A percentile compares a stretch with the other conserved stretches of the same genome.
phyloP scores from a whole-genome alignment of 495 filamentous ascomycete species.

The Hypoxylon rickii region DNA sequence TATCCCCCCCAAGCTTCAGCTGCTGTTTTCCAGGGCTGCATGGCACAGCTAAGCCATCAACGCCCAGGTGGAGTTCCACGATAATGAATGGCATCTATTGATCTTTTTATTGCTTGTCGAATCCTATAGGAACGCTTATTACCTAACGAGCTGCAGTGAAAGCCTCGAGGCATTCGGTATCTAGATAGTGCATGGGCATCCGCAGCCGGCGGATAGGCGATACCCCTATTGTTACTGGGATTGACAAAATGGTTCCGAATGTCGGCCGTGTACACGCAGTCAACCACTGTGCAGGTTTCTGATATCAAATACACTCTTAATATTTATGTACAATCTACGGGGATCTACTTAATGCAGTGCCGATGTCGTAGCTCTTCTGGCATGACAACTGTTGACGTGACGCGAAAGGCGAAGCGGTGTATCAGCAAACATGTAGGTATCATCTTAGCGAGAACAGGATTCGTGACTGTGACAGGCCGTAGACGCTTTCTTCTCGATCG shows the following conservation, averaged over 20 bases:
- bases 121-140: background rate
- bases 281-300: constrained; percentile 8
- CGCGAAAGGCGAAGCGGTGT: background rate
- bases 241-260: constrained; percentile 4
- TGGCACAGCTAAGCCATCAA: too few species aligned
- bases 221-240: background rate
- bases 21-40: too few species aligned
- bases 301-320: too few species aligned
- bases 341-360: constrained; percentile 16
- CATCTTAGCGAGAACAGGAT: constrained; percentile 7
- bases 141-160: background rate
- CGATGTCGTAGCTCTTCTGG: constrained; percentile 9
- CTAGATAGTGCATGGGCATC: too few species aligned
- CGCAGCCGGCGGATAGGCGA: background rate
- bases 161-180: background rate
- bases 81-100: too few species aligned
- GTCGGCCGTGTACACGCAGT: constrained; percentile 11
- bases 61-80: too few species aligned
- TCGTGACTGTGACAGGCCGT: constrained; percentile 10
- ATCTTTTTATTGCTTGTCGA: too few species aligned
- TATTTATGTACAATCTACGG: constrained; percentile 27
- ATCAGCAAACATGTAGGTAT: background rate
- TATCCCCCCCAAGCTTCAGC: constrained; percentile 1
- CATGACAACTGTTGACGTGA: background rate
- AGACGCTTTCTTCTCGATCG: constrained; percentile 23